Base-by-base conservation (phyloP, 1,284 basidiomycete species). In the Sanghuangporus sanghuang region DNA sequence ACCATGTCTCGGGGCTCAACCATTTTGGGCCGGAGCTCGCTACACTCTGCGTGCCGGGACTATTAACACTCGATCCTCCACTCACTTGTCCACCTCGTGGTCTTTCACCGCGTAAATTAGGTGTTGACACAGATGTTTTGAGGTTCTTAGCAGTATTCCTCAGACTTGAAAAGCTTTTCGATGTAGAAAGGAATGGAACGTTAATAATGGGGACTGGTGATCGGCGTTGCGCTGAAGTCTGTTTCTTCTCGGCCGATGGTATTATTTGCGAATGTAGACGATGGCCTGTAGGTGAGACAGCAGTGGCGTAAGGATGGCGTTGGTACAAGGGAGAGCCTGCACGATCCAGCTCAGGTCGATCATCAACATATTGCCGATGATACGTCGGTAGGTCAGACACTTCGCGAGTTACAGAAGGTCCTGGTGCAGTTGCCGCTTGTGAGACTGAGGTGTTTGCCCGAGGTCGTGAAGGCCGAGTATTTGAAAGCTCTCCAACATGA, bases 1-100 rank as follows among this genome's bases (percentile, higher is more conserved):
- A 92, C 87, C 89, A 90, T 9, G 86, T 85, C 73, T 91, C 87
- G 0, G 88, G 82, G 1, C 85, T 82, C 1, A 90, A 69, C 86
- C 87, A 90, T 6, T 84, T 76, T 74, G 71, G 76, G 81, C 23
- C 71, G 61, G 39, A 66, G 56, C 18, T 65, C 48, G 3, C 66
- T 62, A 50, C 39, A 55, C 62, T 66, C 54, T 35, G 18, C 16
- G 56, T 35, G 40, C 56, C 57, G 18, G 53, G 56, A 57, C 48
- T 67, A 52, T 57, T 38, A 64, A 56, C 64, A 62, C 23, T 48
- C 52, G 36, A 63, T 64, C 55, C 58, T 46, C 52, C 66, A 58
- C 54, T 62, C 42, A 63, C 21, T 62, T 65, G 27, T 62, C 62
- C n/a, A 55, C 61, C 39, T 54, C 61, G 65, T 6, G 71, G 64